These are phyloP conservation scores for Simplicillium sp. DNA, from an alignment of 2,329 filamentous ascomycete genomes.

Conservation along the genomic window DNA sequence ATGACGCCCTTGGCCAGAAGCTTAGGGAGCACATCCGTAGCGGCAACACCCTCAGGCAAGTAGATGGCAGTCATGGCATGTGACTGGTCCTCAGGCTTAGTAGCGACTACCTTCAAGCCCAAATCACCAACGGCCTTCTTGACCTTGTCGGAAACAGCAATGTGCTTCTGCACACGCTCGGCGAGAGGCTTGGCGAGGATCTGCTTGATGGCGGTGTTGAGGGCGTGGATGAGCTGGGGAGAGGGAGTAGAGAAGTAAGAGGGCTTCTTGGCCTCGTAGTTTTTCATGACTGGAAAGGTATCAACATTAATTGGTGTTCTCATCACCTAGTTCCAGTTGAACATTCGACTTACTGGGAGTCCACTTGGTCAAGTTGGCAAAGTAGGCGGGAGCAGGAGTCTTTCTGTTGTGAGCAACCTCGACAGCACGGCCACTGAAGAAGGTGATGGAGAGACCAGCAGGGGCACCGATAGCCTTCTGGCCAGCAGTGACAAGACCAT, in stretches of 20 bases:
- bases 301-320: not conserved
- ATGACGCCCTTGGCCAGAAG: constrained; percentile 81
- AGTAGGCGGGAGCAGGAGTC: constrained; percentile 78
- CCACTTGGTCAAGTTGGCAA: constrained; percentile 97
- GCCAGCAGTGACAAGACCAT: constrained; percentile 86
- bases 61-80: constrained; percentile 98
- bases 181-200: constrained; percentile 73
- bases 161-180: constrained; percentile 76
- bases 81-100: constrained; percentile 81
- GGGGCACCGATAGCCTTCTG: constrained; percentile 97
- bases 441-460: constrained; percentile 86
- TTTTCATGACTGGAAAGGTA: constrained; percentile 70
- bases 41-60: constrained; percentile 73
- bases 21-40: constrained; percentile 75
- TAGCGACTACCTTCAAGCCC: constrained; percentile 78
- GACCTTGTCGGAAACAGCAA: constrained; percentile 69
- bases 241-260: constrained; percentile 97
- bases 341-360: constrained; percentile 57
- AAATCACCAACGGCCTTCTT: constrained; percentile 75
- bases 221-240: constrained; percentile 84
- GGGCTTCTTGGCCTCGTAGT: constrained; percentile 95
- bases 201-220: constrained; percentile 81
- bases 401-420: constrained; percentile 71
- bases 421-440: constrained; percentile 85
- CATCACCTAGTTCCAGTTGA: not conserved